These are phyloP conservation scores for Tolypocladium ovalisporum DNA, from an alignment of 2,329 filamentous ascomycete species.

Conservation along the genomic window DNA sequence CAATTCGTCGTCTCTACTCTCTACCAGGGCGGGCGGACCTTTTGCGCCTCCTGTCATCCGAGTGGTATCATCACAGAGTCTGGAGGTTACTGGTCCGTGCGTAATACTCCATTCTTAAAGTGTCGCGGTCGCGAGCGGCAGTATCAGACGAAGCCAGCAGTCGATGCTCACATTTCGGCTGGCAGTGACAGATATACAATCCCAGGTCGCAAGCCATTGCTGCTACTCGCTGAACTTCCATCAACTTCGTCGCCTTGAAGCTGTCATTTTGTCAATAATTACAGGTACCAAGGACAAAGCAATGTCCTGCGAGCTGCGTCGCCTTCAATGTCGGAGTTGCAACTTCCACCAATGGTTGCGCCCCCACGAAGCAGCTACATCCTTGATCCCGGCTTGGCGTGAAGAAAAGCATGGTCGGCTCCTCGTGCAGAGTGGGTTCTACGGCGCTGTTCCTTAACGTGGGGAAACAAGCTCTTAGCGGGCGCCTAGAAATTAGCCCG, in stretches of 20 bases:
- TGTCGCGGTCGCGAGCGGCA: no score
- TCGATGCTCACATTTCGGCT: neutral
- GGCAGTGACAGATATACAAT: no score
- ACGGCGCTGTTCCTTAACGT: neutral
- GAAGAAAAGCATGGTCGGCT: no score
- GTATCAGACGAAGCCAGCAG: neutral
- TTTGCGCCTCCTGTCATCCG: no score
- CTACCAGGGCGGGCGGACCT: no score
- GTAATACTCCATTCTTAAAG: no score
- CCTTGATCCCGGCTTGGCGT: neutral
- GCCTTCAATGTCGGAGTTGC: neutral
- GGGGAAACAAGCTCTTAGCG: neutral
- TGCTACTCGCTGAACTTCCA: neutral
- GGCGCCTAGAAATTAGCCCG: neutral
- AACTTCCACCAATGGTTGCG: neutral
- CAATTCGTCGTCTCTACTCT: no score
- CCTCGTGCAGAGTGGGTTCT: neutral
- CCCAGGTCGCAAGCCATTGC: neutral
- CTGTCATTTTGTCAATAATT: neutral
- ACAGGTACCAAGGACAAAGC: neutral
- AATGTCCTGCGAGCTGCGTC: neutral
- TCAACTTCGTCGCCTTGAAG: neutral
- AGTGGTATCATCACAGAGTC: no score
- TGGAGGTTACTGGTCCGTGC: no score
- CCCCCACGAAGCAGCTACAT: neutral